These are phyloP conservation scores for Wakefieldia striispora DNA, from an alignment of 768 basidiomycete species.

Conservation along the genomic window DNA sequence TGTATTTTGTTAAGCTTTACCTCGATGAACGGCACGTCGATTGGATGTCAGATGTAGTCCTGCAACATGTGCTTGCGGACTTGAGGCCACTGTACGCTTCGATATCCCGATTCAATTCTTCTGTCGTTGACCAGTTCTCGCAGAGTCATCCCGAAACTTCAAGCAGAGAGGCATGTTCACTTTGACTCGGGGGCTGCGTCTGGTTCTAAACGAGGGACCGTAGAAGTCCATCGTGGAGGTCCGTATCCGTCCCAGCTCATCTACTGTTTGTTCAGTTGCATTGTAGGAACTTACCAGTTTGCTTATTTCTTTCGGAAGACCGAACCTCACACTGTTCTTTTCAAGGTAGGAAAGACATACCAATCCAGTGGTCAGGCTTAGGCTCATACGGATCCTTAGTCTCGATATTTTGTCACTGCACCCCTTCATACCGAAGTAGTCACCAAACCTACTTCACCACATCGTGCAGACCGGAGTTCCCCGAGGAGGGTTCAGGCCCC, in stretches of 20 bases:
- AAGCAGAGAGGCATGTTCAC: constrained; percentile 51
- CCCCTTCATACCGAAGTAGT: constrained; percentile 21
- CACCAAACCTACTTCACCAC: constrained; percentile 14
- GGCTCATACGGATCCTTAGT: constrained; percentile 27
- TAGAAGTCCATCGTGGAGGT: constrained; percentile 89
- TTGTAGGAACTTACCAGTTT: constrained; percentile 80
- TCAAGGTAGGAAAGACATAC: constrained; percentile 59
- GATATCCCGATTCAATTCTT: neutral
- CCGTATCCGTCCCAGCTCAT: neutral
- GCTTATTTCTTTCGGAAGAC: constrained; percentile 86
- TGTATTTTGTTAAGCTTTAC: constrained; percentile 53
- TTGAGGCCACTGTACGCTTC: constrained; percentile 66
- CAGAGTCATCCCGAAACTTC: constrained; percentile 68
- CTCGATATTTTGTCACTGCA: constrained; percentile 40
- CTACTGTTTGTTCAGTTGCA: constrained; percentile 3
- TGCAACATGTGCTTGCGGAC: constrained; percentile 81
- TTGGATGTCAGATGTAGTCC: constrained; percentile 85
- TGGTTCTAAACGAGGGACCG: constrained; percentile 62
- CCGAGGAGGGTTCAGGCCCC: constrained; percentile 18
- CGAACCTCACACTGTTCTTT: constrained; percentile 75
- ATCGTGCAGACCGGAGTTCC: neutral
- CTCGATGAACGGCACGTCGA: constrained; percentile 83
- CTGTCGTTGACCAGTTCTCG: neutral
- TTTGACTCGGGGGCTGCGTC: constrained; percentile 38
- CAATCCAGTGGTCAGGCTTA: neutral